Conservation (phyloP, 75 land plant species). For the Pinus tabuliformis region DNA sequence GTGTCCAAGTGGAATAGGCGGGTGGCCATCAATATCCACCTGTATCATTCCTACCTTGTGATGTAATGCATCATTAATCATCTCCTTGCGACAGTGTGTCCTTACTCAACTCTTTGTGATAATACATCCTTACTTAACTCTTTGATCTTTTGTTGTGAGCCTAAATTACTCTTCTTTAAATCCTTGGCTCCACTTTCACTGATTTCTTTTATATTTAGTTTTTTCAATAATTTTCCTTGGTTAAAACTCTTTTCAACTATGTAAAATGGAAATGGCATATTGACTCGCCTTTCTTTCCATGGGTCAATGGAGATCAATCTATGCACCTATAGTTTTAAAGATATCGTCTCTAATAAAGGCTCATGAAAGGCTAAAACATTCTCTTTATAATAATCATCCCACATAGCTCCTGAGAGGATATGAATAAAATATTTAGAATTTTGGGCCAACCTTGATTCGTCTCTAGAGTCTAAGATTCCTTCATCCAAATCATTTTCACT, state of each 20-base stretch:
- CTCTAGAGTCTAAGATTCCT: neutral
- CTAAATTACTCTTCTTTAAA: no score
- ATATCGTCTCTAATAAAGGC: conserved; percentile 15
- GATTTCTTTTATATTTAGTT: neutral
- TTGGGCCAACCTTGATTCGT: neutral
- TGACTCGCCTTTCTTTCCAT: conserved; percentile 34
- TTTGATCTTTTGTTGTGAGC: no score
- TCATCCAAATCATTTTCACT: neutral
- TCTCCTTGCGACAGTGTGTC: no score
- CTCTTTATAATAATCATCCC: neutral
- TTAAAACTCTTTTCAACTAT: conserved; percentile 19
- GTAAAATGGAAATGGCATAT: conserved; percentile 44
- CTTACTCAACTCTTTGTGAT: no score
- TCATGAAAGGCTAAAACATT: conserved; percentile 13
- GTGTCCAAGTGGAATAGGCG: no score
- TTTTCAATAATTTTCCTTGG: conserved; percentile 5
- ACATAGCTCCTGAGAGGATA: neutral
- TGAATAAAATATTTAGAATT: neutral
- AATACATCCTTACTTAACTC: no score
- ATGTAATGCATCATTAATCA: no score
- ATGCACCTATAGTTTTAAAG: conserved; percentile 21
- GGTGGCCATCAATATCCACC: no score
- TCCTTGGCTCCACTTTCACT: no score
- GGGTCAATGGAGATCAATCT: conserved; percentile 9
- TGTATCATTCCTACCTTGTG: conserved; percentile 8